These are phyloP conservation scores for Triadica sebifera DNA, from an alignment of 345 rosid species.

Conservation along the genomic window DNA sequence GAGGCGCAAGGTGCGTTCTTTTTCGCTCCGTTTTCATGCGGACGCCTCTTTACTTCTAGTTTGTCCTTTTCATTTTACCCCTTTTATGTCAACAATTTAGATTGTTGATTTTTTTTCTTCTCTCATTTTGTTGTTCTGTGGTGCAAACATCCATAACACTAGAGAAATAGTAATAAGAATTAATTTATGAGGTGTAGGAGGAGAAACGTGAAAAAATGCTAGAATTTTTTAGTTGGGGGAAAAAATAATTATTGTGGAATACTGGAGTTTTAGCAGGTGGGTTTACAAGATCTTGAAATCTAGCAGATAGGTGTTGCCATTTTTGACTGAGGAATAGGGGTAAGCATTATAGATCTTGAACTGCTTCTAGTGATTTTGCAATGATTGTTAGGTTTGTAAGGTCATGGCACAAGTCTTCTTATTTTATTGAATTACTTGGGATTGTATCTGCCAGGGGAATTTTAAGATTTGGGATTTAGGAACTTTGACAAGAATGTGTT, in stretches of 20 bases:
- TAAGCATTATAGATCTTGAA: conserved; percentile 26
- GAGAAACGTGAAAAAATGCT: not conserved
- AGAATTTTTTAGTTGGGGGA: not conserved
- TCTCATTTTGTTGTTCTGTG: not conserved
- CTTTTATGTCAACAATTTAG: not conserved
- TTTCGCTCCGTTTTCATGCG: not conserved
- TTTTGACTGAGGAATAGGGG: not conserved
- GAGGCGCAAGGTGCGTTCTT: conserved; percentile 23
- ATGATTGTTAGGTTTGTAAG: not conserved
- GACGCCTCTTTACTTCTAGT: conserved; percentile 1
- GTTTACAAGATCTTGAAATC: conserved; percentile 33
- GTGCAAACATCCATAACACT: not conserved
- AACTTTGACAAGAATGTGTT: conserved; percentile 23
- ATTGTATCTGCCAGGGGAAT: not conserved
- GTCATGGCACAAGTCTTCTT: not conserved
- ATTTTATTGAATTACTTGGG: not conserved
- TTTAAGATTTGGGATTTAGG: not conserved
- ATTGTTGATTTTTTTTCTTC: not conserved
- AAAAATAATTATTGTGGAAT: not conserved
- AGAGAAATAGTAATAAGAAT: not conserved
- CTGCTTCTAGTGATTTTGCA: not conserved
- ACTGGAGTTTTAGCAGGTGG: not conserved
- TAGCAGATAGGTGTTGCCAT: not conserved
- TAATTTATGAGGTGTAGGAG: not conserved
- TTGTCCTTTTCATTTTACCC: not conserved